Evolutionary conservation across 176 grass and related monocot genomes (phyloP), one percentile per base, ranked within the genome.

Genomic region (Coix lacrymajobi): DNA sequence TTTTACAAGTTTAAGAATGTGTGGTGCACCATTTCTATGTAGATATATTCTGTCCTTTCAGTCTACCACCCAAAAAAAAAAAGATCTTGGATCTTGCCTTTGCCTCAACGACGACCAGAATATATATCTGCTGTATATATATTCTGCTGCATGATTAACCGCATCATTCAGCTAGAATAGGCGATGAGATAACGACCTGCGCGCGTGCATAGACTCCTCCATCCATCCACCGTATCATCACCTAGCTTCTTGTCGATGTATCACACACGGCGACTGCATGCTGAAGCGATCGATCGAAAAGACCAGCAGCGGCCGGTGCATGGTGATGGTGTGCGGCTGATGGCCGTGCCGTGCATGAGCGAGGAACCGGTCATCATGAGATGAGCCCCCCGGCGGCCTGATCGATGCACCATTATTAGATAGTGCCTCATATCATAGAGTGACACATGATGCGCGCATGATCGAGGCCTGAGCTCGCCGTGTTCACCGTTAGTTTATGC

Each of bases 341-440:
- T 54, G 60, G n/a, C n/a, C n/a, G 48, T 71, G 46, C 65, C 49
- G 51, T 22, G 19, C 51, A 20, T 20, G 17, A 19, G 33, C 46
- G 20, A 81, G 62, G 36, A 76, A 33, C 39, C 79, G 76, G 70
- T 87, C 29, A 77, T 87, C 29, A 87, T 77, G 34, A 70, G 63
- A 69, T 70, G 34, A 62, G 63, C 39, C 48, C 34, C 36, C 41
- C 41, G 11, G 41, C 41, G 41, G 41, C 41, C 71, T 69, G n/a
- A n/a, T n/a, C n/a, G n/a, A n/a, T n/a, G n/a, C n/a, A n/a, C n/a
- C n/a, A n/a, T n/a, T n/a, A n/a, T n/a, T n/a, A n/a, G n/a, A n/a
- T n/a, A 81, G 63, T 82, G 85, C 63, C 79, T 77, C 85, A 70
- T 69, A 87, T 82, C 71, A 87, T 87, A 60, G 85, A 77, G 62